These are phyloP conservation scores for Tylopilus rubrobrunneus DNA, from an alignment of 768 basidiomycete species.

Conservation along the genomic window DNA sequence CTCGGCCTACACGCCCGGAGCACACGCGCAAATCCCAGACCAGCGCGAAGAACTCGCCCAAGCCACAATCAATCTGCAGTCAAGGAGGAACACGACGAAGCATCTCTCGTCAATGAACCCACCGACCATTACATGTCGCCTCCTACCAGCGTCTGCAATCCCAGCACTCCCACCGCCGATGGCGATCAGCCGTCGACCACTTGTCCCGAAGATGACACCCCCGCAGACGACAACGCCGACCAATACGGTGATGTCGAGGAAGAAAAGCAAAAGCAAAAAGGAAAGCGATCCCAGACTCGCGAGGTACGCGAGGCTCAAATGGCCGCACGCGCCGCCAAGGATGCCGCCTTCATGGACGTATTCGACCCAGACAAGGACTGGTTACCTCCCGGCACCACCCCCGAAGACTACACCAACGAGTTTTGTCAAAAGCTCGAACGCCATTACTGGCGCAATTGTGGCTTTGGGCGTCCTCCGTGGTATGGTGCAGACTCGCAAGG, in stretches of 20 bases:
- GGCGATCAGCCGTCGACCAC: slow-evolving; percentile 2
- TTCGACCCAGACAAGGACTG: slow-evolving; percentile 76
- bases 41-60: slow-evolving; percentile 41
- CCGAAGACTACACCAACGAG: slow-evolving; percentile 81
- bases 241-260: slow-evolving; percentile 21
- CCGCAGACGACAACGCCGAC: slow-evolving; percentile 16
- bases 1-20: slow-evolving; percentile 51
- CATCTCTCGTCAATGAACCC: slow-evolving; percentile 4
- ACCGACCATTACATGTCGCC: slow-evolving; percentile 24
- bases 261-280: slow-evolving; percentile 37
- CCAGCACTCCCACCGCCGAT: slow-evolving; percentile 19
- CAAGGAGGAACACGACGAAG: slow-evolving; percentile 44
- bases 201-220: slow-evolving; percentile 8
- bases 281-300: slow-evolving; percentile 41
- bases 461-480: slow-evolving; percentile 88
- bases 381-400: slow-evolving; percentile 70
- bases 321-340: slow-evolving; percentile 41
- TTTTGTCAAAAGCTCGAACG: slow-evolving; percentile 86
- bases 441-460: slow-evolving; percentile 88
- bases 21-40: slow-evolving; percentile 32
- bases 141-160: slow-evolving; percentile 23
- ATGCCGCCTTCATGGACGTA: slow-evolving; percentile 56
- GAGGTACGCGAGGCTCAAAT: slow-evolving; percentile 45
- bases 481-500: slow-evolving; percentile 97
- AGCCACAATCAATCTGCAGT: slow-evolving; percentile 32